phyloP scores from a whole-genome alignment of 768 basidiomycete species.

The Punctularia strigosozonata region DNA sequence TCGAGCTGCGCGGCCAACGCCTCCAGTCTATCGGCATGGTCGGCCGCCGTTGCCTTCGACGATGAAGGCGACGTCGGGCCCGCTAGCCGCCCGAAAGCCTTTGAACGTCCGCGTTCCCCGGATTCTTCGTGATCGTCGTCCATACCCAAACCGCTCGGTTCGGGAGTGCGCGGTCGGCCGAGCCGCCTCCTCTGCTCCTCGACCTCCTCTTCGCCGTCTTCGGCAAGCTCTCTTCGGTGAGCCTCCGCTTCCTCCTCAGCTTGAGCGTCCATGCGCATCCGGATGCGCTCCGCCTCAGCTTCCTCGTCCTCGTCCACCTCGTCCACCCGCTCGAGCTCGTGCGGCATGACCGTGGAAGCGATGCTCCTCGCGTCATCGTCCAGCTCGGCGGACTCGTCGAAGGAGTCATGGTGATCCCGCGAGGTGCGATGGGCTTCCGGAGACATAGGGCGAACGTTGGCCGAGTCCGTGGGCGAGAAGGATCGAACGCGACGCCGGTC shows the following conservation, averaged over 20 bases:
- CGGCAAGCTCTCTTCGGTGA: too few species aligned
- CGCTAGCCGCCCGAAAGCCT: too few species aligned
- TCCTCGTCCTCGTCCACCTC: conserved; percentile 74
- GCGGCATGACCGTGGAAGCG: conserved; percentile 54
- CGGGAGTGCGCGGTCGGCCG: conserved; percentile 70
- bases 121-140: conserved; percentile 22
- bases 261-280: too few species aligned
- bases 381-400: conserved; percentile 33
- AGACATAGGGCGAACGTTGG: neutral
- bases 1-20: conserved; percentile 61
- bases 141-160: conserved; percentile 52
- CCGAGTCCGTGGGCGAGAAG: neutral
- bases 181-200: conserved; percentile 33
- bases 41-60: too few species aligned
- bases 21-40: conserved; percentile 24
- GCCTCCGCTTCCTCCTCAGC: conserved; percentile 22
- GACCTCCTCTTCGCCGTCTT: conserved; percentile 39
- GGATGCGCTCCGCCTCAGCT: conserved; percentile 26
- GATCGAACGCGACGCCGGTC: conserved; percentile 33
- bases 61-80: neutral
- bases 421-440: conserved; percentile 8
- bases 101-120: conserved; percentile 4
- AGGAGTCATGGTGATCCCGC: conserved; percentile 16
- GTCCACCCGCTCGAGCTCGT: conserved; percentile 59
- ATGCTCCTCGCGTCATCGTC: conserved; percentile 68